phyloP scores from a whole-genome alignment of 2,329 filamentous ascomycete species.

The Apiospora kogelbergensis region DNA sequence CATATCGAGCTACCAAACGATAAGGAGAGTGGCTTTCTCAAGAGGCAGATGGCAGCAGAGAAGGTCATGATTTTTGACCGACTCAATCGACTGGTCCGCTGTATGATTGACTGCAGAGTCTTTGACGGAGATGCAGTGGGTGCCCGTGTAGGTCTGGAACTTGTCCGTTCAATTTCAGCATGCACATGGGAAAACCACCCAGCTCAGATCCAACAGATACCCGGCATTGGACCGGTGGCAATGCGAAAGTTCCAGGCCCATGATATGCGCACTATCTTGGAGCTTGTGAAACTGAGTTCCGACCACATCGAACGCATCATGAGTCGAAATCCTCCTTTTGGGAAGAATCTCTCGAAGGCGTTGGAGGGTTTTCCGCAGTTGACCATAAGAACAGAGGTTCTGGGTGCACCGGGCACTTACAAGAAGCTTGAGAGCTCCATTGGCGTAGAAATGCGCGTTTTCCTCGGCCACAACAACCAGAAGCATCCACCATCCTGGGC shows the following conservation, averaged over 20 bases:
- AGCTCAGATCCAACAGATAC: slow-evolving; percentile 79
- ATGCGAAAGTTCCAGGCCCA: slow-evolving; percentile 71
- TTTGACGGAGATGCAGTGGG: slow-evolving; percentile 63
- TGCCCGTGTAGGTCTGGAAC: slow-evolving; percentile 68
- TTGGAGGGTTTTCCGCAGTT: slow-evolving; percentile 69
- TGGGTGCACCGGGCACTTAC: slow-evolving; percentile 32
- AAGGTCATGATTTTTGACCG: slow-evolving; percentile 66
- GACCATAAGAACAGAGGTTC: slow-evolving; percentile 38
- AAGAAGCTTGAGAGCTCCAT: slow-evolving; percentile 39
- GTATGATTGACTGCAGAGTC: slow-evolving; percentile 72
- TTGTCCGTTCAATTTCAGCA: slow-evolving; percentile 75
- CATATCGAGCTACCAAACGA: slow-evolving; percentile 61
- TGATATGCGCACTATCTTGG: slow-evolving; percentile 70
- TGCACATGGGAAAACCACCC: slow-evolving; percentile 79
- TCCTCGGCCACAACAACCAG: slow-evolving; percentile 71
- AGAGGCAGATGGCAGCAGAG: slow-evolving; percentile 58
- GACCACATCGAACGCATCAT: slow-evolving; percentile 75
- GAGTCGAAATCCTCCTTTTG: slow-evolving; percentile 81
- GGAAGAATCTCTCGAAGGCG: slow-evolving; percentile 64
- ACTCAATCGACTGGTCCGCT: slow-evolving; percentile 68
- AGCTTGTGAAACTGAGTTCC: slow-evolving; percentile 66
- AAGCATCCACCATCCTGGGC: slow-evolving; percentile 61
- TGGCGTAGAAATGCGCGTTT: slow-evolving; percentile 63
- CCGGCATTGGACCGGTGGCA: slow-evolving; percentile 73
- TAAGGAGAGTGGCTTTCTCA: slow-evolving; percentile 56